Evolutionary conservation across 768 basidiomycete genomes (phyloP), one percentile per base, ranked within the genome.

Genomic region (Strobilomyces confusus): DNA sequence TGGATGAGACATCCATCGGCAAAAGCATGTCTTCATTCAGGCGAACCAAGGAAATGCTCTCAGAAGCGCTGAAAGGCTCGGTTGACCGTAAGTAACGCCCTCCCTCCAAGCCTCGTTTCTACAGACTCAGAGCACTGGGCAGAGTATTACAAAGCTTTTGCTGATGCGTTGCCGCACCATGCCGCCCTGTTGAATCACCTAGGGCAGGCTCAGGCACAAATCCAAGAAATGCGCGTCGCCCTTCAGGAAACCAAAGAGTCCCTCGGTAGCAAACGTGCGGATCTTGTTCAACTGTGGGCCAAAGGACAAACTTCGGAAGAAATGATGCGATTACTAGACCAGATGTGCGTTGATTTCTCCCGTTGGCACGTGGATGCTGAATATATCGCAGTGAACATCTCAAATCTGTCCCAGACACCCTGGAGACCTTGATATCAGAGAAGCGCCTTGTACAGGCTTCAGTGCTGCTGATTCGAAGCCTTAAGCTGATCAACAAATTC

Each of bases 351-450:
- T 6, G 44, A 30, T 11, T 58, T 58, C 57, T 49, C 47, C 19
- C 25, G 23, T 25, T 42, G 12, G 33, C 17, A 32, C 36, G n/a
- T 47, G 45, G 43, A 56, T 62, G 55, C 64, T 63, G 57, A 60
- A 40, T 37, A 42, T 41, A 53, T 48, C 34, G 32, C 40, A 98
- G 95, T 42, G 97, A 99, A 66, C 80, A 88, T 61, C 74, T 99
- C 37, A 94, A 93, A 70, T 78, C 86, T 41, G 85, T 98, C 4
- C 95, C 97, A 8, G 97, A 98, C 62, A 78, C 84, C 19, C 76
- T 99, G 20, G 97, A 99, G 70, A 86, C 88, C 3, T 73, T 98
- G n/a, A 92, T 98, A 64, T 92, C 94, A 5, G 97, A 98, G 70
- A 98, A 98, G 67, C 83, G 90, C 13, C 80, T 98, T 41, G 75